These are phyloP conservation scores for Ceriops zippeliana DNA, from an alignment of 345 rosid species.

Conservation along the genomic window DNA sequence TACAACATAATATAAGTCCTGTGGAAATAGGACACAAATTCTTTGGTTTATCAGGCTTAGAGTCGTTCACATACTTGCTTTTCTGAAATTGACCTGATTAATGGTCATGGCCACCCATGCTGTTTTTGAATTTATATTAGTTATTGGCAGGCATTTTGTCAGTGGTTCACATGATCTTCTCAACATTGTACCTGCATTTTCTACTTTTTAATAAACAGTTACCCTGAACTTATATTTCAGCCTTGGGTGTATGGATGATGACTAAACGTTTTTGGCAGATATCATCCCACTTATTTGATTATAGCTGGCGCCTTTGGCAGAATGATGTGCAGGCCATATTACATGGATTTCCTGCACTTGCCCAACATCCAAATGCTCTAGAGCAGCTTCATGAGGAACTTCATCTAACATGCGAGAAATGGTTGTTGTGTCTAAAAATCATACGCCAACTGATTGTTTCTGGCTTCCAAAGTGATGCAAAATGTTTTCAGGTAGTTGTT, in stretches of 20 bases:
- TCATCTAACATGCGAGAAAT: constrained; percentile 80
- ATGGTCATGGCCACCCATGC: background rate
- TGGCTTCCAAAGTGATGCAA: constrained; percentile 87
- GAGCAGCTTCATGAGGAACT: constrained; percentile 76
- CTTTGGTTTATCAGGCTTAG: too few species aligned
- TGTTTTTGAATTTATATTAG: background rate
- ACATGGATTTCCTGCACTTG: constrained; percentile 62
- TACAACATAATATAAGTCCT: background rate
- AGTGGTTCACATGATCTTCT: background rate
- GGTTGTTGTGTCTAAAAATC: constrained; percentile 87
- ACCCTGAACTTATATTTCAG: too few species aligned
- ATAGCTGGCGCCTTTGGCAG: constrained; percentile 95
- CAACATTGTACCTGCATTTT: background rate
- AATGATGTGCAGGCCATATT: constrained; percentile 83
- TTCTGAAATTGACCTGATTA: too few species aligned
- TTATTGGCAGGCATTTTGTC: background rate
- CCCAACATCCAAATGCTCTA: constrained; percentile 45
- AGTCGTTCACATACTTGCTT: too few species aligned
- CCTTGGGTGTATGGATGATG: background rate
- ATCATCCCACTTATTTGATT: constrained; percentile 77
- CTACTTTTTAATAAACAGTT: too few species aligned
- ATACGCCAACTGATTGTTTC: constrained; percentile 78
- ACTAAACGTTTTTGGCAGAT: constrained; percentile 51
- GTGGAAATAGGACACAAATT: too few species aligned
- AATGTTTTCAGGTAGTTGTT: constrained; percentile 61